Conservation (phyloP, 371 early-diverging fungal genomes). For the Haplosporangium sp. region DNA sequence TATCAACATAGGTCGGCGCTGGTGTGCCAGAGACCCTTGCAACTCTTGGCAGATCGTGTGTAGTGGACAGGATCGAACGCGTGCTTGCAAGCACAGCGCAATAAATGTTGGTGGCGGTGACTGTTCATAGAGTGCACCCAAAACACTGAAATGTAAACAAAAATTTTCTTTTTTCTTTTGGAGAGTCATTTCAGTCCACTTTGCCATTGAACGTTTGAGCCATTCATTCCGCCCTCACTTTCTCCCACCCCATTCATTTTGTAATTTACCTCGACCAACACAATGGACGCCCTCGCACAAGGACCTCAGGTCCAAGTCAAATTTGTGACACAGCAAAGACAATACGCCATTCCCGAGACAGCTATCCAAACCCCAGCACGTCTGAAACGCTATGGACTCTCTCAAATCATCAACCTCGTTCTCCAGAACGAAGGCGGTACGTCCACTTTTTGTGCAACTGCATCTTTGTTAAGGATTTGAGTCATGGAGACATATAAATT, state of each 20-base stretch:
- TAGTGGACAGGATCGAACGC: slow-evolving; percentile 51
- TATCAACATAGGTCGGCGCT: slow-evolving; percentile 62
- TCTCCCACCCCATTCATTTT: slow-evolving; percentile 2
- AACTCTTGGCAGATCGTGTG: slow-evolving; percentile 61
- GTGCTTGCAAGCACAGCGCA: slow-evolving; percentile 2
- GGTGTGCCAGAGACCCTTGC: slow-evolving; percentile 69
- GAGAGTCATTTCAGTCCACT: neutral
- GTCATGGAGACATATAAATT: too few relatives aligned
- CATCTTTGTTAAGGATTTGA: too few relatives aligned
- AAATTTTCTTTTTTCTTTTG: slow-evolving; percentile 33
- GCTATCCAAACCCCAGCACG: slow-evolving; percentile 87
- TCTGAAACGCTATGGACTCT: slow-evolving; percentile 87
- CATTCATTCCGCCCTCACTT: slow-evolving; percentile 11
- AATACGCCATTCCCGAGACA: slow-evolving; percentile 83
- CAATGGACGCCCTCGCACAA: slow-evolving; percentile 52
- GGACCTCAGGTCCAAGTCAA: slow-evolving; percentile 87
- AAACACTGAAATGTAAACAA: slow-evolving; percentile 6
- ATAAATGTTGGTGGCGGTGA: slow-evolving; percentile 9
- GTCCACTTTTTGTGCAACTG: neutral
- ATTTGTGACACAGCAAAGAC: slow-evolving; percentile 77
- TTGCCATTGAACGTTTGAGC: neutral
- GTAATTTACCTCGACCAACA: neutral
- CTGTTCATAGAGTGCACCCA: slow-evolving; percentile 3
- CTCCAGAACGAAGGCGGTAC: slow-evolving; percentile 56
- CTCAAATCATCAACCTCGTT: slow-evolving; percentile 86